phyloP scores from a whole-genome alignment of 352 stramenopile species.

The Pythium dissimile region DNA sequence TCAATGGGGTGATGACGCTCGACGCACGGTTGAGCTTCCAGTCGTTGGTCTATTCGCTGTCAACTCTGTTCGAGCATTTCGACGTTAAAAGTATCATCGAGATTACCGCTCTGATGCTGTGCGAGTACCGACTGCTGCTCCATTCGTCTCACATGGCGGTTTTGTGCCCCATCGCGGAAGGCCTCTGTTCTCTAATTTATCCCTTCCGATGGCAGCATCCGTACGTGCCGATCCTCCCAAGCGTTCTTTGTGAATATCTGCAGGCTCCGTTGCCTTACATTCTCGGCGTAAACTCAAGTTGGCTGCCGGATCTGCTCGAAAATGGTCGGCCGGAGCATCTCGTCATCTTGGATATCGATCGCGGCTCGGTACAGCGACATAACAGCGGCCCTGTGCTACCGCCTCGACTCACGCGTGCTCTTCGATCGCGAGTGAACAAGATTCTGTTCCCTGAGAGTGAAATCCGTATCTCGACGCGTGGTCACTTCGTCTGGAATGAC shows the following conservation, averaged over 20 bases:
- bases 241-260: slow-evolving; percentile 79
- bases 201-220: slow-evolving; percentile 85
- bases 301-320: slow-evolving; percentile 63
- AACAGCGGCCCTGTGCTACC: slow-evolving; percentile 61
- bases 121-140: slow-evolving; percentile 76
- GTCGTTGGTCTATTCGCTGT: slow-evolving; percentile 65
- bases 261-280: slow-evolving; percentile 83
- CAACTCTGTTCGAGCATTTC: slow-evolving; percentile 68
- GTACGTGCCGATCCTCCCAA: slow-evolving; percentile 79
- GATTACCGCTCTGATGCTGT: slow-evolving; percentile 63
- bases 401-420: slow-evolving; percentile 35
- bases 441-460: slow-evolving; percentile 49
- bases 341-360: slow-evolving; percentile 79
- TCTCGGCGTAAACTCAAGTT: slow-evolving; percentile 70
- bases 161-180: slow-evolving; percentile 69
- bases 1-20: slow-evolving; percentile 23
- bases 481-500: slow-evolving; percentile 25
- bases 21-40: slow-evolving; percentile 34
- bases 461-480: background rate
- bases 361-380: slow-evolving; percentile 56
- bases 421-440: slow-evolving; percentile 47
- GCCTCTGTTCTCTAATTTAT: slow-evolving; percentile 76
- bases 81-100: slow-evolving; percentile 71
- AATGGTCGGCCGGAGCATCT: slow-evolving; percentile 72
- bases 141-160: slow-evolving; percentile 76